phyloP scores from a whole-genome alignment of 176 grass and related monocot species.

The Oryza australiensis region DNA sequence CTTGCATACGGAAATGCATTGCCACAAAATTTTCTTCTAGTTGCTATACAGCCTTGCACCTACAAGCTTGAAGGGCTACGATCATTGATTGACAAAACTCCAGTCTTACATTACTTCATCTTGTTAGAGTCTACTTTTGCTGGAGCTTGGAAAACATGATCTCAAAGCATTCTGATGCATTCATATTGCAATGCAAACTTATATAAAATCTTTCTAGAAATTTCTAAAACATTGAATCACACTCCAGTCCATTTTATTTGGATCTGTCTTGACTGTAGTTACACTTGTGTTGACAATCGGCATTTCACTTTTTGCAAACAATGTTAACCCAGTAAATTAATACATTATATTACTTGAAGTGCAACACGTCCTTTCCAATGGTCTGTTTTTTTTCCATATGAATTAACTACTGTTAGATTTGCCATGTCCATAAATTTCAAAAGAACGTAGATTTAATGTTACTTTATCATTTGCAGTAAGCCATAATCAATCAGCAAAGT shows the following conservation, averaged over 20 bases:
- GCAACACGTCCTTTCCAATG: background rate
- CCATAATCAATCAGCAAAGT: background rate
- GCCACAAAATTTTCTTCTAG: background rate
- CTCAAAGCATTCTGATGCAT: background rate
- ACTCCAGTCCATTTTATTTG: background rate
- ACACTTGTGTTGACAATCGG: background rate
- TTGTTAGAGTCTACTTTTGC: background rate
- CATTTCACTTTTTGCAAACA: background rate
- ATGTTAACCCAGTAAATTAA: slow-evolving; percentile 2
- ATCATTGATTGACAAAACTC: background rate
- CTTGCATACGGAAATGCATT: background rate
- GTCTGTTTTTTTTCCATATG: background rate
- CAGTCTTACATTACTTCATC: background rate
- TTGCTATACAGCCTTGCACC: background rate
- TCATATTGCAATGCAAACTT: background rate
- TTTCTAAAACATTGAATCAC: background rate
- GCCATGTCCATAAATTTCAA: background rate
- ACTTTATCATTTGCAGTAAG: background rate
- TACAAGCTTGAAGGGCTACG: background rate
- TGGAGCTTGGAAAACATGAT: background rate
- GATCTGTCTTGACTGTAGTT: background rate
- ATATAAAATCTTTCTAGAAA: background rate
- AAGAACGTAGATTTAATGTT: background rate
- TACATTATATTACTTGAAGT: background rate
- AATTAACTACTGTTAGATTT: background rate